phyloP scores from a whole-genome alignment of 2,329 filamentous ascomycete genomes.

The Botrytis fragariae region DNA sequence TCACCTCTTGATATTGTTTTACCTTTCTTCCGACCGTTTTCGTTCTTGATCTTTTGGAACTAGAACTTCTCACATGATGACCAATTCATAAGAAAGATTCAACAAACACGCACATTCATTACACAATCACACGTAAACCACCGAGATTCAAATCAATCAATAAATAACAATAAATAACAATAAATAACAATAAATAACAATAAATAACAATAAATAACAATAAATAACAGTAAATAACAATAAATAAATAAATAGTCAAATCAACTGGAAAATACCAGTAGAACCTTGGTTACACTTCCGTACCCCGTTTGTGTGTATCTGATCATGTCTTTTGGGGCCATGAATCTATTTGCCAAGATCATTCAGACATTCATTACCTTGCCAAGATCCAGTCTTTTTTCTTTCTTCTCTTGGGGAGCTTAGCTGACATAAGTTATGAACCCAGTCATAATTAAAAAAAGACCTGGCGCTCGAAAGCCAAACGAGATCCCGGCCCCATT shows the following conservation, averaged over 20 bases:
- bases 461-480: not conserved
- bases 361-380: not conserved
- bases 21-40: not conserved
- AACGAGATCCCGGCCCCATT: not conserved
- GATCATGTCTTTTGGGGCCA: not conserved
- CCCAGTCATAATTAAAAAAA: not conserved
- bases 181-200: not conserved
- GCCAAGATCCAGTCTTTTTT: conserved; percentile 6
- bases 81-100: too few species aligned
- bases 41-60: not conserved
- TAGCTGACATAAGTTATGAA: not conserved
- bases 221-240: not conserved
- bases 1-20: not conserved
- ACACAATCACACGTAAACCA: not conserved
- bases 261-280: not conserved
- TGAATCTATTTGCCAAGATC: not conserved
- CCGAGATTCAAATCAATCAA: not conserved
- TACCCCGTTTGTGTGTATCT: not conserved
- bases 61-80: not conserved
- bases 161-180: not conserved
- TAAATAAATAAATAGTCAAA: too few species aligned
- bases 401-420: not conserved
- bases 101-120: not conserved
- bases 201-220: not conserved
- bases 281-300: not conserved